phyloP scores from a whole-genome alignment of 73 alveolate species.

The Symbiodinium pilosum region DNA sequence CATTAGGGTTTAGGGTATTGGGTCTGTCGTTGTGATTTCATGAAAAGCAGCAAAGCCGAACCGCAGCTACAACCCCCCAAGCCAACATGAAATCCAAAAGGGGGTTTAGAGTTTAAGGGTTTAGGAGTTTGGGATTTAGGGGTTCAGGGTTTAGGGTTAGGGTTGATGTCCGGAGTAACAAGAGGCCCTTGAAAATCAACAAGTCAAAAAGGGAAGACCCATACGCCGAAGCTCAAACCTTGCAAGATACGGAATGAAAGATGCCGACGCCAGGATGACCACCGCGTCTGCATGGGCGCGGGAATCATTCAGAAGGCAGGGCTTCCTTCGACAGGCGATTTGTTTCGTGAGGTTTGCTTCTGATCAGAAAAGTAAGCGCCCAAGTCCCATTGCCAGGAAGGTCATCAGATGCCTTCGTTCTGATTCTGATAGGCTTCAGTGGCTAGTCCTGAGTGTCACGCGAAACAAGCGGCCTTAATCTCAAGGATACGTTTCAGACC shows the following conservation, averaged over 20 bases:
- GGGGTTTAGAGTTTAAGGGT: not conserved
- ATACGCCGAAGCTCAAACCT: not conserved
- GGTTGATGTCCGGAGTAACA: not conserved
- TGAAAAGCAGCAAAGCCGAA: too few species aligned
- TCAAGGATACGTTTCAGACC: not conserved
- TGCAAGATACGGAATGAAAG: not conserved
- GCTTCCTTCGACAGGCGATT: not conserved
- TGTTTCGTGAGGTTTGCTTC: not conserved
- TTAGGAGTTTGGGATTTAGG: not conserved
- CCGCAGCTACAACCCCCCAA: too few species aligned
- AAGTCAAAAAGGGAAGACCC: not conserved
- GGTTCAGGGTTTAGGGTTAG: not conserved
- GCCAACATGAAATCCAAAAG: too few species aligned
- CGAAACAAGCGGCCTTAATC: not conserved
- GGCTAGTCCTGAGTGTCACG: not conserved
- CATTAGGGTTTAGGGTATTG: not conserved
- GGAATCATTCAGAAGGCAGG: constrained; percentile 86
- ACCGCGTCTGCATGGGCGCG: constrained; percentile 63
- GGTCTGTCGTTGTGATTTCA: not conserved
- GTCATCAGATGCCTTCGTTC: not conserved
- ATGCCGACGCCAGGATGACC: constrained; percentile 22
- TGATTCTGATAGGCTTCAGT: not conserved
- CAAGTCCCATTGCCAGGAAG: not conserved
- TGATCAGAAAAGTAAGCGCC: not conserved
- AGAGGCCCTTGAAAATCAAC: not conserved